Evolutionary conservation across 768 basidiomycete species (phyloP).

Genomic region (Termitomyces sp.): DNA sequence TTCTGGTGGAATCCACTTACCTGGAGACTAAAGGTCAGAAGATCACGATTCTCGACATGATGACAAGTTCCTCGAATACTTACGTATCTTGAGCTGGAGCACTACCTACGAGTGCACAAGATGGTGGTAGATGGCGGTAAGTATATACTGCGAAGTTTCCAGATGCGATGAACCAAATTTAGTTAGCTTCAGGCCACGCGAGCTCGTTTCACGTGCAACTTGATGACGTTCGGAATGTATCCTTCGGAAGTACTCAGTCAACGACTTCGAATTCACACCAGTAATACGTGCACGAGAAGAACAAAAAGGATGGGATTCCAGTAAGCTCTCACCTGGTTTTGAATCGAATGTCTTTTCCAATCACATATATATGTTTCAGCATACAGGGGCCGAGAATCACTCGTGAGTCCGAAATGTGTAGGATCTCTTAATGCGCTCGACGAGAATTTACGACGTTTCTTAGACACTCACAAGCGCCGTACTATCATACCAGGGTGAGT

Average conservation of each 20-base stretch:
- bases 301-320: slow-evolving; percentile 6
- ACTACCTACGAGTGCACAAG: no score
- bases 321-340: neutral
- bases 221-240: slow-evolving; percentile 1
- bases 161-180: no score
- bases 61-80: no score
- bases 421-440: neutral
- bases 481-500: slow-evolving; percentile 16
- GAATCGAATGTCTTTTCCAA: neutral
- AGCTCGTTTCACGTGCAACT: neutral
- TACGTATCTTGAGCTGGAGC: no score
- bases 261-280: neutral
- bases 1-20: no score
- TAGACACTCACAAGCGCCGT: slow-evolving; percentile 15
- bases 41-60: no score
- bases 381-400: slow-evolving; percentile 14
- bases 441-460: neutral
- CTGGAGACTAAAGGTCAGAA: no score
- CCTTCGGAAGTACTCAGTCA: no score
- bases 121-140: no score
- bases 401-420: slow-evolving; percentile 6
- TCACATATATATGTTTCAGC: neutral
- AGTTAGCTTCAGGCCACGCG: neutral
- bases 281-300: neutral
- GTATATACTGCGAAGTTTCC: no score